Evolutionary conservation across 441 rosid species (phyloP).

Genomic region (Geranium incanum): DNA sequence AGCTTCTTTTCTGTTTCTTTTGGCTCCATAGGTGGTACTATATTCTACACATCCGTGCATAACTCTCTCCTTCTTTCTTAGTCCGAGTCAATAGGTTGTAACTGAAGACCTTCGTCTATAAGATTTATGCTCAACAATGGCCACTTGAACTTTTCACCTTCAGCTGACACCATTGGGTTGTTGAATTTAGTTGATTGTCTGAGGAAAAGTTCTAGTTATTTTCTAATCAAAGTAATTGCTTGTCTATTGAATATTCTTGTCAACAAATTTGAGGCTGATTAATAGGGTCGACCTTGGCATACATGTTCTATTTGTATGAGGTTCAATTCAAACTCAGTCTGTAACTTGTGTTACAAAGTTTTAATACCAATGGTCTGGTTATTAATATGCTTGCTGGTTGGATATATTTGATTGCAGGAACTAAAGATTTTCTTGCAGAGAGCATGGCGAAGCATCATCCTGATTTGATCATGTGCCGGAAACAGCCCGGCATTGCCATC

Average conservation of each 20-base stretch:
- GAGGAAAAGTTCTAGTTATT: neutral
- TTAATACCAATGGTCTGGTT: neutral
- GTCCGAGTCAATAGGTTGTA: neutral
- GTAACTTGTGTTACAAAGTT: neutral
- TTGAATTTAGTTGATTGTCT: neutral
- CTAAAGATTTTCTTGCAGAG: slow-evolving; percentile 9
- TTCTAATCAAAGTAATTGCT: neutral
- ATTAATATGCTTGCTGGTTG: no score
- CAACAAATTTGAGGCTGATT: neutral
- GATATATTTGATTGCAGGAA: slow-evolving; percentile 15
- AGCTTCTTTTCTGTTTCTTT: neutral
- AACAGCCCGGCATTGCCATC: slow-evolving; percentile 87
- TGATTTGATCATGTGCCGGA: slow-evolving; percentile 84
- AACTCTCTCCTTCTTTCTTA: neutral
- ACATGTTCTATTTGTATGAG: neutral
- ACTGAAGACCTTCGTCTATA: neutral
- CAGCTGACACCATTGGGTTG: neutral
- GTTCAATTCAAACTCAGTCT: neutral
- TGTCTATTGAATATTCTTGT: neutral
- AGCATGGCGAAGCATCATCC: slow-evolving; percentile 93
- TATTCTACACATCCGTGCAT: neutral
- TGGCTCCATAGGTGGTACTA: neutral
- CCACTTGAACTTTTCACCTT: neutral
- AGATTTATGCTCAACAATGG: neutral
- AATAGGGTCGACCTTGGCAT: neutral